Conservation (phyloP, 345 rosid species). For the Lepidium sativum region DNA sequence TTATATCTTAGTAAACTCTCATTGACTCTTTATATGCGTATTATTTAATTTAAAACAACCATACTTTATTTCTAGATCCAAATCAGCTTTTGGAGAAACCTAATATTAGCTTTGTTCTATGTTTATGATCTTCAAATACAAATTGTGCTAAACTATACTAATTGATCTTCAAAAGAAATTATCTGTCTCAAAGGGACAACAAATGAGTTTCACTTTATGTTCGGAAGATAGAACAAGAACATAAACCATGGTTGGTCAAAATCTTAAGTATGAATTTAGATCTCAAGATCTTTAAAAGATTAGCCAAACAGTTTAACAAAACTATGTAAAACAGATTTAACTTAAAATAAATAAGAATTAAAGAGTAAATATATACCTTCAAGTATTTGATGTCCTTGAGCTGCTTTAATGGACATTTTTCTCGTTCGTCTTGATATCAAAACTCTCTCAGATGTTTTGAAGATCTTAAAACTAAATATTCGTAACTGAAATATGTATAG, state of each 20-base stretch:
- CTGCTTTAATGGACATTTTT: conserved; percentile 18
- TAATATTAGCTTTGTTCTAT: background rate
- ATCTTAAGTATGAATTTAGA: background rate
- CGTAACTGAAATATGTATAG: background rate
- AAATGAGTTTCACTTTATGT: background rate
- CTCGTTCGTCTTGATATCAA: conserved; percentile 3
- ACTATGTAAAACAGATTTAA: background rate
- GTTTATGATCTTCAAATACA: background rate
- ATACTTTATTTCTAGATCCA: conserved; percentile 16
- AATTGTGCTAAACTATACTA: background rate
- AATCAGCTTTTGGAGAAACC: background rate
- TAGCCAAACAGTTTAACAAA: background rate
- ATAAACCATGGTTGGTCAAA: background rate
- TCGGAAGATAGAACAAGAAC: background rate
- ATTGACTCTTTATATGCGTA: background rate
- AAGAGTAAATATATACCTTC: conserved; percentile 7
- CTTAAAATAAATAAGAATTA: background rate
- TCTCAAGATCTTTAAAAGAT: background rate
- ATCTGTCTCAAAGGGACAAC: background rate
- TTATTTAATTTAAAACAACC: background rate
- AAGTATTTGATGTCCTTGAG: conserved; percentile 18
- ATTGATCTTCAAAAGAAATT: background rate
- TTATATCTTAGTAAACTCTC: background rate
- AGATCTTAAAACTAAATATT: conserved; percentile 6
- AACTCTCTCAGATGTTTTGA: background rate